Evolutionary conservation across 495 filamentous ascomycete species (phyloP).

Genomic region (Hypomontagnella monticulosa): DNA sequence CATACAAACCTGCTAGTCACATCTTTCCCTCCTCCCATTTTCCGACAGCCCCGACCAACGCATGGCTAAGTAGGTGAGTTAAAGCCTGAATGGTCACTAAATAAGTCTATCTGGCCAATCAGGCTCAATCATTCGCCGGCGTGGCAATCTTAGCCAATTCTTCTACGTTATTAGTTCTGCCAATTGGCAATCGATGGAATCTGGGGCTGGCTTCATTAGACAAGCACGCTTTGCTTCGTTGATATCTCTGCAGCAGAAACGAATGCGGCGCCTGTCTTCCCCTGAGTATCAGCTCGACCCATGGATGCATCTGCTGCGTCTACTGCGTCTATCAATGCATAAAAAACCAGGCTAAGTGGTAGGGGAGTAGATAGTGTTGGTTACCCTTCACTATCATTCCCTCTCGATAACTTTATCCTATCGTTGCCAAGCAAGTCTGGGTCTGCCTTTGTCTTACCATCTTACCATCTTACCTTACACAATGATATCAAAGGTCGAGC

Average conservation of each 20-base stretch:
- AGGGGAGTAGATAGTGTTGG: neutral
- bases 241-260: constrained; percentile 9
- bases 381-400: constrained; percentile 2
- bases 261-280: constrained; percentile 28
- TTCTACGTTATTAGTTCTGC: constrained; percentile 13
- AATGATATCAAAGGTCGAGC: constrained; percentile 23
- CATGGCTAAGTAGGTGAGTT: constrained; percentile 5
- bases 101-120: constrained; percentile 26
- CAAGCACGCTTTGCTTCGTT: constrained; percentile 5
- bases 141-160: constrained; percentile 29
- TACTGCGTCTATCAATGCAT: constrained; percentile 2
- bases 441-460: constrained; percentile 10
- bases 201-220: constrained; percentile 15
- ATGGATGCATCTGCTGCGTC: constrained; percentile 7
- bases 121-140: constrained; percentile 14
- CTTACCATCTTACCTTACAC: constrained; percentile 12
- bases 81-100: constrained; percentile 27
- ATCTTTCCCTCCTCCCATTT: constrained; percentile 9
- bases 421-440: constrained; percentile 36
- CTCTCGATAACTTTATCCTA: constrained; percentile 26
- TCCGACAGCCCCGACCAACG: constrained; percentile 24
- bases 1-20: neutral
- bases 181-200: constrained; percentile 30
- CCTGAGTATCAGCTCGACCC: constrained; percentile 11
- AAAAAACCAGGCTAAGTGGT: neutral